phyloP scores from a whole-genome alignment of 306 rosid genomes.

The Cucumis cinereus region DNA sequence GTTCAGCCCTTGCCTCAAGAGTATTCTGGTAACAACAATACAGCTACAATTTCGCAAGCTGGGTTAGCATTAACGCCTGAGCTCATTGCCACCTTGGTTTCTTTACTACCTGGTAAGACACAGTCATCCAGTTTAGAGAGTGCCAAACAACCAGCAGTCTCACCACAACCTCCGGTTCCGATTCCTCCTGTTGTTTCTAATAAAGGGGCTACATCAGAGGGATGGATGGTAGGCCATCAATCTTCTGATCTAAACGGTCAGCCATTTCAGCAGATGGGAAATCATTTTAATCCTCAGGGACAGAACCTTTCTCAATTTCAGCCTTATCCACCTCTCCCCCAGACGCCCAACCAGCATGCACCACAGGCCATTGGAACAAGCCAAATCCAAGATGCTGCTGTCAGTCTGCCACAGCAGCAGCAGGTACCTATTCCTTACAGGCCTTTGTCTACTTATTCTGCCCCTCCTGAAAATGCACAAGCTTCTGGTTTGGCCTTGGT shows the following conservation, averaged over 20 bases:
- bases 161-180: conserved; percentile 53
- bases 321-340: conserved; percentile 53
- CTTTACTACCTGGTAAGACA: conserved; percentile 58
- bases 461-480: conserved; percentile 52
- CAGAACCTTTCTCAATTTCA: conserved; percentile 41
- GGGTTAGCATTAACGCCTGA: conserved; percentile 83
- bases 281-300: conserved; percentile 38
- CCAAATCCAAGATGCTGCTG: conserved; percentile 46
- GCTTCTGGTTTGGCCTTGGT: conserved; percentile 28
- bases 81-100: conserved; percentile 79
- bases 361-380: conserved; percentile 40
- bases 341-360: conserved; percentile 32
- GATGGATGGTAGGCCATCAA: conserved; percentile 76
- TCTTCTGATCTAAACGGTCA: conserved; percentile 42
- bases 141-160: conserved; percentile 33
- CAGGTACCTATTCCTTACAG: conserved; percentile 46
- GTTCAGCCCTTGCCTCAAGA: conserved; percentile 47
- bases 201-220: conserved; percentile 48
- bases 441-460: conserved; percentile 33
- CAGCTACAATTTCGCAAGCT: conserved; percentile 49
- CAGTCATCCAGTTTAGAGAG: conserved; percentile 47
- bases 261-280: conserved; percentile 49
- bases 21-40: conserved; percentile 31
- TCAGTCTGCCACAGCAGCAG: conserved; percentile 26
- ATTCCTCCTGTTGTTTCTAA: conserved; percentile 28